Conservation (phyloP, 1,284 basidiomycete genomes). For the Moesziomyces parantarcticus region DNA sequence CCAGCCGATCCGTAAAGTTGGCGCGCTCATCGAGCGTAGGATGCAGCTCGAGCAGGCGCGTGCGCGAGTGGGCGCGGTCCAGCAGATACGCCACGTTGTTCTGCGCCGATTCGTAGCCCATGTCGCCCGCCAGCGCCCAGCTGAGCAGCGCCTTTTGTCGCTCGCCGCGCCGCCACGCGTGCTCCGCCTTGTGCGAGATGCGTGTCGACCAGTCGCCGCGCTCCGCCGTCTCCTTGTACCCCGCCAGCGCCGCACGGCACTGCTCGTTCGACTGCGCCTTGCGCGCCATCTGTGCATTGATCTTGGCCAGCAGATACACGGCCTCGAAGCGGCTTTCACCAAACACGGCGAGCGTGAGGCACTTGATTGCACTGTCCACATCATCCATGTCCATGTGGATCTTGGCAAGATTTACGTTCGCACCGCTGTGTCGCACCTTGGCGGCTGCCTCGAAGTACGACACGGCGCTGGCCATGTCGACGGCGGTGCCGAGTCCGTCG, state of each 20-base stretch:
- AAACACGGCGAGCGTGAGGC: slow-evolving; percentile 41
- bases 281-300: slow-evolving; percentile 47
- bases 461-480: slow-evolving; percentile 72
- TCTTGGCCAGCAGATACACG: slow-evolving; percentile 47
- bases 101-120: slow-evolving; percentile 90
- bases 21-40: slow-evolving; percentile 8
- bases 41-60: slow-evolving; percentile 17
- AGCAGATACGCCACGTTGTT: slow-evolving; percentile 94
- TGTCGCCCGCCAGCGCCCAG: slow-evolving; percentile 87
- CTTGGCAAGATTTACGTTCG: slow-evolving; percentile 89
- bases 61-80: slow-evolving; percentile 73
- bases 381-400: slow-evolving; percentile 71
- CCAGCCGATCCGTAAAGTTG: slow-evolving; percentile 75
- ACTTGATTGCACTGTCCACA: slow-evolving; percentile 31
- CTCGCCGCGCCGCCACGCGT: slow-evolving; percentile 61
- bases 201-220: slow-evolving; percentile 64
- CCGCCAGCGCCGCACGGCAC: slow-evolving; percentile 47
- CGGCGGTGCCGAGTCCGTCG: slow-evolving; percentile 80
- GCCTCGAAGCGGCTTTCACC: slow-evolving; percentile 53
- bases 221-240: slow-evolving; percentile 57
- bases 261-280: slow-evolving; percentile 29
- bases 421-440: slow-evolving; percentile 75
- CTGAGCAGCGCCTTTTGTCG: slow-evolving; percentile 53
- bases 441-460: slow-evolving; percentile 82
- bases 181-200: slow-evolving; percentile 60